Percentiles rank a stretch among this genome's conserved stretches.
Evolutionary conservation across 75 land plant species (phyloP).

Genomic region (Pseudotsuga menziesii): DNA sequence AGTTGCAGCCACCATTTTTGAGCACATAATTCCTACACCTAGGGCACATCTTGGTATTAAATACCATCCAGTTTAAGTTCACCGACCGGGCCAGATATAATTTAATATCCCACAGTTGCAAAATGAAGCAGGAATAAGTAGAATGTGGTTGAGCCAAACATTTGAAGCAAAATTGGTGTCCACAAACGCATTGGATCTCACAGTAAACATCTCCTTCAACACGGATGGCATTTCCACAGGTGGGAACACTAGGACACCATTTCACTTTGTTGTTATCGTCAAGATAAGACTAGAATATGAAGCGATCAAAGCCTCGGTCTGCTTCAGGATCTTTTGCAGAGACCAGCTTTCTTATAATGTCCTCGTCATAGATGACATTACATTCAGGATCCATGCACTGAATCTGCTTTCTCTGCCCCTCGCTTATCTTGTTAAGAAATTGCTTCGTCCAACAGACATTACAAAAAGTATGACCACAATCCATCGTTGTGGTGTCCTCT

Average conservation of each 20-base stretch:
- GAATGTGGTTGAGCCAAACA: conserved; percentile 75
- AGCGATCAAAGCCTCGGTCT: conserved; percentile 62
- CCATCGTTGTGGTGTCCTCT: conserved; percentile 37
- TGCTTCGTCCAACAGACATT: conserved; percentile 80
- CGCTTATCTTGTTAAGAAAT: conserved; percentile 78
- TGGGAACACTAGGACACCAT: conserved; percentile 88
- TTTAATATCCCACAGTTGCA: conserved; percentile 79
- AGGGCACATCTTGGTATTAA: conserved; percentile 75
- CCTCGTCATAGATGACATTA: conserved; percentile 50
- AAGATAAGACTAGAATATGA: conserved; percentile 74
- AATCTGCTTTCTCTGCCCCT: conserved; percentile 75
- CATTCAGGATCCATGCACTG: conserved; percentile 81
- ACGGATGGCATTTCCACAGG: conserved; percentile 81
- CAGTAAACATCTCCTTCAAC: conserved; percentile 59
- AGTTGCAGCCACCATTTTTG: conserved; percentile 84
- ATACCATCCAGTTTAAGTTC: conserved; percentile 64
- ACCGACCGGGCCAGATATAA: conserved; percentile 79
- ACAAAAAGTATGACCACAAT: conserved; percentile 71
- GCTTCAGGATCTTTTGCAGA: conserved; percentile 37
- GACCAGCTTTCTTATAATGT: too few species aligned
- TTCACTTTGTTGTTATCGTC: conserved; percentile 83
- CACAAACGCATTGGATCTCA: conserved; percentile 76
- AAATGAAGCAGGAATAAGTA: conserved; percentile 77
- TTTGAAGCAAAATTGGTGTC: conserved; percentile 74
- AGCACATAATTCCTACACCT: conserved; percentile 74